Evolutionary conservation across 164 flowering plant species (phyloP).

Genomic region (Magnolia officinalis): DNA sequence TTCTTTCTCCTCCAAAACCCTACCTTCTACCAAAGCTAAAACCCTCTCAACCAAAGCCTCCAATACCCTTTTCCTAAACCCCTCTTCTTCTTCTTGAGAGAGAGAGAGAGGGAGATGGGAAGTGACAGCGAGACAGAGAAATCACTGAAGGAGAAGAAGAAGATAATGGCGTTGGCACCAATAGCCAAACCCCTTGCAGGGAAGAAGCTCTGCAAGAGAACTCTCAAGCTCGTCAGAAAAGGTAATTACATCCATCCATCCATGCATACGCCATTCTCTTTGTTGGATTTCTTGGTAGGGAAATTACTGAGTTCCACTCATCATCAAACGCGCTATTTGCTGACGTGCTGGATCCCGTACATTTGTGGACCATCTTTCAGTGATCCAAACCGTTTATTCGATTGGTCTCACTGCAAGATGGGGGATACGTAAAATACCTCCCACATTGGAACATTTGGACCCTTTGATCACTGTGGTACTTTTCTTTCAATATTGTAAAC

Average conservation of each 20-base stretch:
- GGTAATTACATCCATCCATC: slow-evolving; percentile 30
- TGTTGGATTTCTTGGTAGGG: too few relatives aligned
- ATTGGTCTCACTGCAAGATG: too few relatives aligned
- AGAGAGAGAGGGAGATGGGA: slow-evolving; percentile 40
- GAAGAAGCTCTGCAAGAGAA: slow-evolving; percentile 73
- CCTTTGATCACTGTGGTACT: not conserved
- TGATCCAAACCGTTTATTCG: not conserved
- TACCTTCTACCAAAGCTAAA: too few relatives aligned
- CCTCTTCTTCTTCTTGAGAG: not conserved
- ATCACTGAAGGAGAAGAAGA: slow-evolving; percentile 66
- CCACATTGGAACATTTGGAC: not conserved
- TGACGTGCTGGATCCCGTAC: too few relatives aligned
- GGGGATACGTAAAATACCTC: not conserved
- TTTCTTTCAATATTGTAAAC: too few relatives aligned
- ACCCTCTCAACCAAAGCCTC: too few relatives aligned
- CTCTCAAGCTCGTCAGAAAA: slow-evolving; percentile 81
- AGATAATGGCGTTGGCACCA: slow-evolving; percentile 57
- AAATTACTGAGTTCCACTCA: not conserved
- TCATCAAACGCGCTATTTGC: not conserved
- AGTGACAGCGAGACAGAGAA: slow-evolving; percentile 81
- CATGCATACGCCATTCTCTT: not conserved
- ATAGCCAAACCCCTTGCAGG: slow-evolving; percentile 94
- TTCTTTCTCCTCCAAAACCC: too few relatives aligned
- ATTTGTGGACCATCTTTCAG: not conserved
- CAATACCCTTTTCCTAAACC: too few relatives aligned